A percentile compares a stretch with the other conserved stretches of the same genome.
These are phyloP conservation scores for Castanea sativa DNA, from an alignment of 306 rosid species.

Conservation along the genomic window DNA sequence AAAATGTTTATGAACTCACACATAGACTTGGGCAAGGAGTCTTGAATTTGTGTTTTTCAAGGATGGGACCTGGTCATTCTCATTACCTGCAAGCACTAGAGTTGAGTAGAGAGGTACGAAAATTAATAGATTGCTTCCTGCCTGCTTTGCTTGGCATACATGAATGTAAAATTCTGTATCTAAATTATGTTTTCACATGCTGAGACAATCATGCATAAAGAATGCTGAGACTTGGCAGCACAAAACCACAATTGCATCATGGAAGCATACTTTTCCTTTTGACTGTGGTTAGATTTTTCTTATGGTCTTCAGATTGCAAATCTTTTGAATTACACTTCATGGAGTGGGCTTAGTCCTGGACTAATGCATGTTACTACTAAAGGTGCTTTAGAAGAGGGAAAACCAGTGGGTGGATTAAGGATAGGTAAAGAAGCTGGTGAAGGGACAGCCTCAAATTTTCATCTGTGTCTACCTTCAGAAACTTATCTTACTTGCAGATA, in stretches of 20 bases:
- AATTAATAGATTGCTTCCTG: slow-evolving; percentile 13
- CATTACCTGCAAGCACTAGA: slow-evolving; percentile 63
- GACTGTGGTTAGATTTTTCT: not conserved
- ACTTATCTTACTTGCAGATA: slow-evolving; percentile 85
- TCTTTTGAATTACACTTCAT: slow-evolving; percentile 80
- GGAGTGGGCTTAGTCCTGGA: slow-evolving; percentile 95
- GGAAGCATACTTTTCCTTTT: not conserved
- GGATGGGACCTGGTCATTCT: slow-evolving; percentile 18
- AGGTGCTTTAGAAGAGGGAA: slow-evolving; percentile 26
- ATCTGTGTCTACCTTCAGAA: slow-evolving; percentile 72
- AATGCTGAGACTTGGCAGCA: not conserved
- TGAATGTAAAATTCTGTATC: not conserved
- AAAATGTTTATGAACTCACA: slow-evolving; percentile 50
- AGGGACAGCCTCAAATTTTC: slow-evolving; percentile 74
- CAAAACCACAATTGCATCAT: not conserved
- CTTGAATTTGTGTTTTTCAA: slow-evolving; percentile 75
- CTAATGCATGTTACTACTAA: slow-evolving; percentile 81
- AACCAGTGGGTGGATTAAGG: slow-evolving; percentile 81
- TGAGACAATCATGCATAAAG: not conserved
- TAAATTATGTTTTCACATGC: not conserved
- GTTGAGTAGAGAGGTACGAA: slow-evolving; percentile 68
- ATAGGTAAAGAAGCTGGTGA: slow-evolving; percentile 83
- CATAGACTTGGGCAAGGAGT: slow-evolving; percentile 74
- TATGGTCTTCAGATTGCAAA: slow-evolving; percentile 52
- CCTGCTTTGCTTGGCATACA: slow-evolving; percentile 14